Percentiles rank a stretch among this genome's conserved stretches.
These are phyloP conservation scores for Geotrichum carabidarum DNA, from an alignment of 1,139 yeast species.

Conservation along the genomic window DNA sequence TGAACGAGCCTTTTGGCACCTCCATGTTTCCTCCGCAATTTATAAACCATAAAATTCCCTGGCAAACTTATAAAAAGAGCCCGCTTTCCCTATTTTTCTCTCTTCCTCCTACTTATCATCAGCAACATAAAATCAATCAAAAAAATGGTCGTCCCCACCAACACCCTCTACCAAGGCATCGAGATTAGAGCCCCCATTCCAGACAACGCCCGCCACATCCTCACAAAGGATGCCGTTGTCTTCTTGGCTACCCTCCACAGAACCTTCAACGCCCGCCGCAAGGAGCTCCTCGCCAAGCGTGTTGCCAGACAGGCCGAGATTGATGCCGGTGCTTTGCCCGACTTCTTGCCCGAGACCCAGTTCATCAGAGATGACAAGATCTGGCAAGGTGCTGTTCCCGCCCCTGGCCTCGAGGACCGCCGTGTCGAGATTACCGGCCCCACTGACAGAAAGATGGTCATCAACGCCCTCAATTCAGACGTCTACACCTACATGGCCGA, in stretches of 20 bases:
- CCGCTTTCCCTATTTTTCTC: slow-evolving; percentile 1
- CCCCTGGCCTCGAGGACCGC: slow-evolving; percentile 71
- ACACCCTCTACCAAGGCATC: slow-evolving; percentile 50
- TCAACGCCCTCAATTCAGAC: slow-evolving; percentile 82
- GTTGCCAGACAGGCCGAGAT: slow-evolving; percentile 53
- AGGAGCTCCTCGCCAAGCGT: slow-evolving; percentile 55
- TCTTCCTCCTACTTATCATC: background rate
- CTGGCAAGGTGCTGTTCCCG: slow-evolving; percentile 77
- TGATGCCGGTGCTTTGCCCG: slow-evolving; percentile 62
- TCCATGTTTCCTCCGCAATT: slow-evolving; percentile 17
- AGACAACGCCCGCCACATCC: slow-evolving; percentile 51
- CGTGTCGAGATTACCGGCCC: slow-evolving; percentile 51
- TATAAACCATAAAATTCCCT: background rate
- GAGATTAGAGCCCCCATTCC: slow-evolving; percentile 62
- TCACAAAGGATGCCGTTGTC: slow-evolving; percentile 62
- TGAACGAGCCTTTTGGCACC: background rate
- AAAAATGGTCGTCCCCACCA: slow-evolving; percentile 36
- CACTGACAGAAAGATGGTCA: slow-evolving; percentile 85
- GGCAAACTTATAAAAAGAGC: slow-evolving; percentile 7
- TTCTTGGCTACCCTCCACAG: slow-evolving; percentile 69
- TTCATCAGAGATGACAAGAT: slow-evolving; percentile 65
- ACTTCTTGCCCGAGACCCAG: slow-evolving; percentile 66
- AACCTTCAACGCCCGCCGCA: slow-evolving; percentile 56
- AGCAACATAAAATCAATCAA: background rate
- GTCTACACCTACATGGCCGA: slow-evolving; percentile 94